These are phyloP conservation scores for Mortierella sp. DNA, from an alignment of 371 early-diverging fungal species.

Conservation along the genomic window DNA sequence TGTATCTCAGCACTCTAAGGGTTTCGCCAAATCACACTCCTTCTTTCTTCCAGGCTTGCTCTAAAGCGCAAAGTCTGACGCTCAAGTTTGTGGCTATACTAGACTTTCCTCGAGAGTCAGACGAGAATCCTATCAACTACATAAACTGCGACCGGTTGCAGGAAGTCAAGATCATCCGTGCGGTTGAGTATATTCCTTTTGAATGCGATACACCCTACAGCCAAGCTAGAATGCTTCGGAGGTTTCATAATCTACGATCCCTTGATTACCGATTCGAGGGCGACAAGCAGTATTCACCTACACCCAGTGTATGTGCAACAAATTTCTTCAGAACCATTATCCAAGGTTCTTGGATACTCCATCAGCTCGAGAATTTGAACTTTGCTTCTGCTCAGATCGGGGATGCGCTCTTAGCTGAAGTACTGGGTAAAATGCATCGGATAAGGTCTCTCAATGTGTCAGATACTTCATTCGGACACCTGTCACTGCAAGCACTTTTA, in stretches of 20 bases:
- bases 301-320: not conserved
- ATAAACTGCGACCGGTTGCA: not conserved
- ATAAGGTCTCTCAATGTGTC: not conserved
- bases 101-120: not conserved
- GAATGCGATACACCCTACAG: not conserved
- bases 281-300: not conserved
- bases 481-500: not conserved
- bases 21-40: not conserved
- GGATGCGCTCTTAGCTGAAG: not conserved
- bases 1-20: not conserved
- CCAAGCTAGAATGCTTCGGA: not conserved
- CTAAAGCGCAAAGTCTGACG: not conserved
- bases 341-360: not conserved
- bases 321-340: not conserved
- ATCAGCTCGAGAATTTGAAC: not conserved
- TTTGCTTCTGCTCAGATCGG: not conserved
- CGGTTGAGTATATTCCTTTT: not conserved
- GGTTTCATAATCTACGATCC: not conserved
- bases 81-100: not conserved
- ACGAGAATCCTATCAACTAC: not conserved
- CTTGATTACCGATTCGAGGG: not conserved
- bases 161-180: not conserved
- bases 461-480: not conserved
- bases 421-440: not conserved
- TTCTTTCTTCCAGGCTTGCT: not conserved